Evolutionary conservation across 192 early-diverging fungal genomes (phyloP), one percentile per base, ranked within the genome.

Genomic region (Mortierella hygrophila): DNA sequence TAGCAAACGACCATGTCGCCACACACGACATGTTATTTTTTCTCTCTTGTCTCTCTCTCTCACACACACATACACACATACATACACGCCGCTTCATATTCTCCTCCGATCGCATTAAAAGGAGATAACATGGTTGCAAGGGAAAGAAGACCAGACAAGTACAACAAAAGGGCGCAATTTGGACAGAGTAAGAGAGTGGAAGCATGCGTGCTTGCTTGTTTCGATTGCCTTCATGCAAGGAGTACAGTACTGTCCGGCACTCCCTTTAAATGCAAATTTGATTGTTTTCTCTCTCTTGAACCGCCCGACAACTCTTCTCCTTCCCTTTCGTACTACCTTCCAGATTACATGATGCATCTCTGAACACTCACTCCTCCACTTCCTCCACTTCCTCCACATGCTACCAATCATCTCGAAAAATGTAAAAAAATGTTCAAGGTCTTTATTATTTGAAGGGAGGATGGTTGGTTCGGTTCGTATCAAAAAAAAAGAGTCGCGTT

Each of bases 401-500:
- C 23, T n/a, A 21, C 16, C 54, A n/a, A 21, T 9, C 20, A 57
- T 3, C 3, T 40, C 23, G 15, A 57, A 57, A 21, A 57, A 21
- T 5, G 20, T 5, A 21, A 20, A 18, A 52, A 21, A 21, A 6
- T 21, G 49, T 52, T 52, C 18, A 52, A 52, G 49, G 49, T 21
- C 5, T 52, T 4, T 52, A 20, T 52, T 52, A 52, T 52, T 52
- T 52, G 49, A 52, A 52, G 20, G 6, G n/a, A 8, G 20, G 55
- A n/a, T 15, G 21, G n/a, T 57, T 18, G 21, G 52, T 18, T 18
- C 35, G n/a, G n/a, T 60, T 65, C 29, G 10, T 63, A 63, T 63
- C 26, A 63, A 26, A n/a, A 63, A 63, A 63, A 63, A 63, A 29
- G 60, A 29, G 60, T 63, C 60, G 60, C 60, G 60, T 63, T 63